Percentiles rank a stretch among this genome's conserved stretches.
These are phyloP conservation scores for Phylloboletellus chloephorus DNA, from an alignment of 1,284 basidiomycete species.

Conservation along the genomic window DNA sequence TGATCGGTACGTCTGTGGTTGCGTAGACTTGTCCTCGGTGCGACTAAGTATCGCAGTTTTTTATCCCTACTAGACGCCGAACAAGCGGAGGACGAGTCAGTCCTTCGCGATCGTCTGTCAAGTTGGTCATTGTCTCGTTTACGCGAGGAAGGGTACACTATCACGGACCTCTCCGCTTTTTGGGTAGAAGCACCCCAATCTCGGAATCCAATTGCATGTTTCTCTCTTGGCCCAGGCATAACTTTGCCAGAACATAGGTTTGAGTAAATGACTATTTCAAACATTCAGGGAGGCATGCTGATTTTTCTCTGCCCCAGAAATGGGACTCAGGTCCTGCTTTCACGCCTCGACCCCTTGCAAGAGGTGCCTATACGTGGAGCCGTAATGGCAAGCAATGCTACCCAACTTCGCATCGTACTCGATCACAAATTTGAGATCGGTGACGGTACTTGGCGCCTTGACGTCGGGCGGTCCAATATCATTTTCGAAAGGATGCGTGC, in stretches of 20 bases:
- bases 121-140: slow-evolving; percentile 60
- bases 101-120: slow-evolving; percentile 55
- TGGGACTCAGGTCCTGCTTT: slow-evolving; percentile 61
- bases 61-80: slow-evolving; percentile 57
- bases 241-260: slow-evolving; percentile 57
- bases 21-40: background rate
- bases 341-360: slow-evolving; percentile 54
- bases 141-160: slow-evolving; percentile 61
- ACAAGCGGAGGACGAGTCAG: slow-evolving; percentile 55
- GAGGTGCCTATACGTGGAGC: slow-evolving; percentile 51
- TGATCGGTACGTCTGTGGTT: slow-evolving; percentile 34
- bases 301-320: slow-evolving; percentile 37
- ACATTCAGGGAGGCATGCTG: background rate
- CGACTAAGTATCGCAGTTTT: slow-evolving; percentile 46
- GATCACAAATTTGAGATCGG: slow-evolving; percentile 45
- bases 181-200: slow-evolving; percentile 58
- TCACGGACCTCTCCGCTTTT: slow-evolving; percentile 58
- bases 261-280: slow-evolving; percentile 40
- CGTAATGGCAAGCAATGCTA: slow-evolving; percentile 45
- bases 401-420: slow-evolving; percentile 56
- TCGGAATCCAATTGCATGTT: slow-evolving; percentile 59
- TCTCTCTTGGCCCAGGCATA: slow-evolving; percentile 53
- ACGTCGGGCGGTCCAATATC: slow-evolving; percentile 65
- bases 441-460: slow-evolving; percentile 62
- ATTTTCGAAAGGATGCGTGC: slow-evolving; percentile 65